phyloP scores from a whole-genome alignment of 2,329 filamentous ascomycete species.

The Akanthomyces muscarius region DNA sequence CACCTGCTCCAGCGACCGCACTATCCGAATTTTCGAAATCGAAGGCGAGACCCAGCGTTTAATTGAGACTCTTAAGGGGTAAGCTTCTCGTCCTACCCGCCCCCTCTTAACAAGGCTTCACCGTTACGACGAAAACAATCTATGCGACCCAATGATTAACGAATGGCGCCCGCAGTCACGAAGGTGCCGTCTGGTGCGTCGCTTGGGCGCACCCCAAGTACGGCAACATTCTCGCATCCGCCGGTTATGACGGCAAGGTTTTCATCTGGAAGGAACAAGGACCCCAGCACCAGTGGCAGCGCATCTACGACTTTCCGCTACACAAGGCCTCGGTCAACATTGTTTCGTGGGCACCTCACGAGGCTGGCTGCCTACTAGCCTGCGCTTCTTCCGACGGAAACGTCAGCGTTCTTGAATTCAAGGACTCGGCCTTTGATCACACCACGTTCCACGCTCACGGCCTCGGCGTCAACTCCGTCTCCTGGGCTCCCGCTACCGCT shows the following conservation, averaged over 20 bases:
- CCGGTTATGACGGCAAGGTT: constrained; percentile 95
- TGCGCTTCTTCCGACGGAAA: constrained; percentile 92
- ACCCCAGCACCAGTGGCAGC: constrained; percentile 62
- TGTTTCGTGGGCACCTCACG: constrained; percentile 95
- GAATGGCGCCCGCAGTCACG: constrained; percentile 59
- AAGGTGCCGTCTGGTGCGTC: constrained; percentile 96
- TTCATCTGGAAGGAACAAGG: constrained; percentile 93
- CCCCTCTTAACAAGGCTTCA: neutral
- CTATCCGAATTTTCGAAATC: constrained; percentile 98
- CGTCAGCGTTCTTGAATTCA: constrained; percentile 93
- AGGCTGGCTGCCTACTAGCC: constrained; percentile 89
- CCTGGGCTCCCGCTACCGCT: constrained; percentile 83
- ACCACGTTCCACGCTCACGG: constrained; percentile 88
- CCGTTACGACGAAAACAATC: neutral
- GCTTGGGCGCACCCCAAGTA: constrained; percentile 98
- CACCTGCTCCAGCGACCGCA: constrained; percentile 96
- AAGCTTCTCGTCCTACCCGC: constrained; percentile 29
- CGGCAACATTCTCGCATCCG: constrained; percentile 93
- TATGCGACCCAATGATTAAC: constrained; percentile 19
- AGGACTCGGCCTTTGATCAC: constrained; percentile 89
- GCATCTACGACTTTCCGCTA: constrained; percentile 86
- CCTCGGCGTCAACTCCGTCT: constrained; percentile 91
- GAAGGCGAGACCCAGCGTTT: constrained; percentile 88
- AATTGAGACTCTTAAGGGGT: constrained; percentile 93
- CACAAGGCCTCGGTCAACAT: constrained; percentile 97